A percentile compares a stretch with the other conserved stretches of the same genome.
Conservation (phyloP, 2,329 filamentous ascomycete species). For the Byssochlamys sp. region DNA sequence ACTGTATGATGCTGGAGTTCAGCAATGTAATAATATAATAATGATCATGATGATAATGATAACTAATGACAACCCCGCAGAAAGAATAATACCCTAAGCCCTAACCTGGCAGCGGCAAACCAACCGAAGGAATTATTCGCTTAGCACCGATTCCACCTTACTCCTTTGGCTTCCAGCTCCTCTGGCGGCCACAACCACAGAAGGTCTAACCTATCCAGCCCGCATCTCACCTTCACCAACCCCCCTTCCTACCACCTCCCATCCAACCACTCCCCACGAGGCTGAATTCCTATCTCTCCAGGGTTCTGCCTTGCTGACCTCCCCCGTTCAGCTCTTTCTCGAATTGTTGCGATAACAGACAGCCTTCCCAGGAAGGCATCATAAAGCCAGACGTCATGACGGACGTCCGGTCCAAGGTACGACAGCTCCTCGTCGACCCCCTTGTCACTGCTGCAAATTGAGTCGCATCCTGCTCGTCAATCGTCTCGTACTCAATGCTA, state of each 20-base stretch:
- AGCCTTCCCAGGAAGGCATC: constrained; percentile 44
- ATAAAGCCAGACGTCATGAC: constrained; percentile 41
- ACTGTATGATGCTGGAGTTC: too few species aligned
- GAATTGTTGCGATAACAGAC: constrained; percentile 40
- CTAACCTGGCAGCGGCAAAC: constrained; percentile 17
- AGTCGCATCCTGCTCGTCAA: background rate
- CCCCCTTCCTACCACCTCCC: constrained; percentile 6
- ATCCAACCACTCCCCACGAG: constrained; percentile 10
- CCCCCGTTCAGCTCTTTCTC: constrained; percentile 16
- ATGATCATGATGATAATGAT: too few species aligned
- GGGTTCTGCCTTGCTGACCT: constrained; percentile 28
- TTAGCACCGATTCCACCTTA: constrained; percentile 29
- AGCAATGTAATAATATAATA: too few species aligned
- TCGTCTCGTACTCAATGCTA: constrained; percentile 20
- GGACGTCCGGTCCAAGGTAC: constrained; percentile 46
- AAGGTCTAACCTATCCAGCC: constrained; percentile 9
- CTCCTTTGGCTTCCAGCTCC: constrained; percentile 17
- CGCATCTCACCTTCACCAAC: constrained; percentile 2
- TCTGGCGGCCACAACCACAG: constrained; percentile 20
- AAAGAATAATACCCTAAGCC: constrained; percentile 28
- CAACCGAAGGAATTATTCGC: constrained; percentile 21
- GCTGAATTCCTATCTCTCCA: constrained; percentile 18
- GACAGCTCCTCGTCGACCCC: constrained; percentile 9
- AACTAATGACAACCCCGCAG: background rate
- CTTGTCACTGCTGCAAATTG: constrained; percentile 1